A percentile compares a stretch with the other conserved stretches of the same genome.
These are phyloP conservation scores for Boletus patriciae DNA, from an alignment of 768 basidiomycete genomes.

Conservation along the genomic window DNA sequence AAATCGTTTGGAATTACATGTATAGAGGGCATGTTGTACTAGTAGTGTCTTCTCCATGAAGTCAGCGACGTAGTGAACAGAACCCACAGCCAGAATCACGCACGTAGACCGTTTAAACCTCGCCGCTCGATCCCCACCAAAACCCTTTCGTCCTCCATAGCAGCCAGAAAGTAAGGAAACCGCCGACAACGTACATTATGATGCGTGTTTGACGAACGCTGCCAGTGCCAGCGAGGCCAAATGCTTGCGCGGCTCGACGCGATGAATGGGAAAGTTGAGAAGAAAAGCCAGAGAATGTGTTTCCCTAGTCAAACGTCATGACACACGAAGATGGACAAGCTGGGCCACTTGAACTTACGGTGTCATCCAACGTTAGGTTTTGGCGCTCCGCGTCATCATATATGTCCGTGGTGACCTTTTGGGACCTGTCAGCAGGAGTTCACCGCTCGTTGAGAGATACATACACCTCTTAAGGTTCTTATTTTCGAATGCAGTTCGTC, in stretches of 20 bases:
- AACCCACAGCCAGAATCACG: constrained; percentile 4
- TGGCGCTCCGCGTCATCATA: constrained; percentile 82
- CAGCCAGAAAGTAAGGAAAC: constrained; percentile 59
- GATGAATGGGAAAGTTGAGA: constrained; percentile 64
- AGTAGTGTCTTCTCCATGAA: not conserved
- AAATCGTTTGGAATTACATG: constrained; percentile 7
- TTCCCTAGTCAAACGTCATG: constrained; percentile 41
- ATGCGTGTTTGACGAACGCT: constrained; percentile 70
- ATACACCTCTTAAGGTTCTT: constrained; percentile 75
- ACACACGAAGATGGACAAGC: not conserved
- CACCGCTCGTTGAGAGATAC: constrained; percentile 16
- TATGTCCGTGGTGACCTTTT: constrained; percentile 84
- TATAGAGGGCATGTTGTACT: not conserved
- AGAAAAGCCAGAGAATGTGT: constrained; percentile 67
- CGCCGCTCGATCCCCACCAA: constrained; percentile 39
- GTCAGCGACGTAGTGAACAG: not conserved
- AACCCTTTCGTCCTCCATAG: constrained; percentile 49
- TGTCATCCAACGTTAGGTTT: constrained; percentile 73
- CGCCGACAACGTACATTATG: constrained; percentile 55
- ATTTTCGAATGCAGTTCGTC: constrained; percentile 86
- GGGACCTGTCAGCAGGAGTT: not conserved
- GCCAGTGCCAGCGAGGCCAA: constrained; percentile 61
- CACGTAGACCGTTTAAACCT: constrained; percentile 17
- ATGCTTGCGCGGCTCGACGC: constrained; percentile 68
- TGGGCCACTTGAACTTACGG: constrained; percentile 47